Base-by-base conservation (phyloP, 805 yeast genomes). In the Saturnispora zaruensis region DNA sequence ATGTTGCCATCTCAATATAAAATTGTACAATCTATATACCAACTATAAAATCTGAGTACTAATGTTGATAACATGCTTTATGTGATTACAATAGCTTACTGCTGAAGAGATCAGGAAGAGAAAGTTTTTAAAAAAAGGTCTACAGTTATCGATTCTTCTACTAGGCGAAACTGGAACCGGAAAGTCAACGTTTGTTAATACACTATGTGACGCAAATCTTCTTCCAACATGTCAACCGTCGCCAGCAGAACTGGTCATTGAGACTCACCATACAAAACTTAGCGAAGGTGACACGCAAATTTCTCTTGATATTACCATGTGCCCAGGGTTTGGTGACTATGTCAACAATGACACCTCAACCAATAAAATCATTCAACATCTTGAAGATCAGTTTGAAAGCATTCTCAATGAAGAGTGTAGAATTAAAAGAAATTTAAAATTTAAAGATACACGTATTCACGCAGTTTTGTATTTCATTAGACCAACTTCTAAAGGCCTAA, bases 401-500 rank as follows among this genome's bases (percentile, higher is more conserved):
- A 76, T 78, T 74, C 76, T 58, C 86, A 86, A 68, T 82, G 85
- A 63, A 84, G 86, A 67, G 81, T 82, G 69, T 82, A 87, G 48
- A 63, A 75, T 61, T 71, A 88, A 57, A 53, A 57, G 65, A 68
- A 69, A 66, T 13, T 57, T 59, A 2, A 53, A 57, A 23, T 72
- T 72, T 48, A 63, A 62, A 18, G 98, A 91, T 62, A 67, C 75
- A 53, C 73, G 96, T 44, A 82, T 90, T 44, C 96, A 91, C 69
- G 87, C 84, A 26, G 87, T 95, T 59, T 65, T 91, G 45, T 91
- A 88, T 67, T 86, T 91, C 63, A 73, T 91, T 49, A 74, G 82
- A 16, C 90, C 96, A 1, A 75, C 83, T 2, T 81, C 82, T 44
- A 78, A 75, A 56, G 77, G 82, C 2, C 65, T 87, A 49, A 71